Evolutionary conservation across 106 monocot species (phyloP).

Genomic region (Apostasia ramifera): DNA sequence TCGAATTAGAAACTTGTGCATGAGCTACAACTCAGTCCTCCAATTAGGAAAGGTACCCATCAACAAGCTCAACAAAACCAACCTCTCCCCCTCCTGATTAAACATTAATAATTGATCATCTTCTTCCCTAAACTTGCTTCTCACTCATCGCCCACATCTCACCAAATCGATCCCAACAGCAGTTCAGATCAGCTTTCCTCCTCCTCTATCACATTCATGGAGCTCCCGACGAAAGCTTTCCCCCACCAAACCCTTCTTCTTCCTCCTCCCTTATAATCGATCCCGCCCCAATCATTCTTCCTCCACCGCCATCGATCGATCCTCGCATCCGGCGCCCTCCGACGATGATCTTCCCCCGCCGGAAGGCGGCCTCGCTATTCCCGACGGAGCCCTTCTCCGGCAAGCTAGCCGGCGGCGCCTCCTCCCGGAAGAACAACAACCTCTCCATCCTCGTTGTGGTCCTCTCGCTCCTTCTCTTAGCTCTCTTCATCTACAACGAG

Average conservation of each 20-base stretch:
- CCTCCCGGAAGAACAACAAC: conserved; percentile 20
- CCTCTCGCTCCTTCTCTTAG: conserved; percentile 45
- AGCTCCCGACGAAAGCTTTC: neutral
- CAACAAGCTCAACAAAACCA: no score
- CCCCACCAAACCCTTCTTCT: neutral
- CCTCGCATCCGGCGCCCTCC: neutral
- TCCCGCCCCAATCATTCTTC: neutral
- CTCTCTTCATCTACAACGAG: conserved; percentile 60
- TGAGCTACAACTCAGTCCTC: no score
- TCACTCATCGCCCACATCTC: neutral
- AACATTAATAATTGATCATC: neutral
- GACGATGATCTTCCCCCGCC: conserved; percentile 7
- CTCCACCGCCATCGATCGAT: neutral
- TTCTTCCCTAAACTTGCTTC: neutral
- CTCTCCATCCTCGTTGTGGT: conserved; percentile 27
- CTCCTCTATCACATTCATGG: neutral
- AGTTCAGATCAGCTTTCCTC: neutral
- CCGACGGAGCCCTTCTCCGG: conserved; percentile 16
- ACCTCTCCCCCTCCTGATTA: no score
- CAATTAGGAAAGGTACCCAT: no score
- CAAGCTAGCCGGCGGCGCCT: conserved; percentile 27
- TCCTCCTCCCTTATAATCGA: neutral
- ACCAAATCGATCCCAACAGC: conserved; percentile 4
- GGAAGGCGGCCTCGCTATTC: conserved; percentile 12
- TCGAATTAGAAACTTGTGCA: no score